Percentiles rank a stretch among this genome's conserved stretches.
Evolutionary conservation across 345 rosid genomes (phyloP).

Genomic region (Salix exigua): DNA sequence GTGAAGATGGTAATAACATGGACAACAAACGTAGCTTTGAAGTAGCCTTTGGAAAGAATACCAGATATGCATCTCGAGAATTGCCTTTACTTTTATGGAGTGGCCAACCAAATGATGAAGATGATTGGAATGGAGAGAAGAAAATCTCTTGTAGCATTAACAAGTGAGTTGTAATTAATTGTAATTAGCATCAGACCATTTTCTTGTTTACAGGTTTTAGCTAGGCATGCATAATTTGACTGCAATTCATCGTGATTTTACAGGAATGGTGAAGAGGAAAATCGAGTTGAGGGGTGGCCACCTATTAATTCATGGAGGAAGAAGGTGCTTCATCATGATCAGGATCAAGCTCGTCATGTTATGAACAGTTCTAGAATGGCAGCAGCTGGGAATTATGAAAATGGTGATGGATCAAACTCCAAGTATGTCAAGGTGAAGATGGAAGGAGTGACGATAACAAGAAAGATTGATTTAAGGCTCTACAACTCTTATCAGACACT

Average conservation of each 20-base stretch:
- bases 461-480: slow-evolving; percentile 53
- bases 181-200: not conserved
- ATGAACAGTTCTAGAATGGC: not conserved
- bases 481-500: slow-evolving; percentile 48
- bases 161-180: slow-evolving; percentile 29
- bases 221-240: too few relatives aligned
- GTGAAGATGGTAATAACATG: not conserved
- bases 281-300: slow-evolving; percentile 66
- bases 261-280: slow-evolving; percentile 30
- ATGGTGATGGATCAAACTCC: slow-evolving; percentile 21
- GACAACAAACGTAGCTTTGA: slow-evolving; percentile 32
- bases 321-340: slow-evolving; percentile 33
- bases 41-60: slow-evolving; percentile 22
- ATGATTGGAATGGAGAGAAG: slow-evolving; percentile 29
- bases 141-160: slow-evolving; percentile 25
- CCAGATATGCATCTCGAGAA: not conserved
- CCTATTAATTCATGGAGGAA: slow-evolving; percentile 66
- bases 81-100: slow-evolving; percentile 36
- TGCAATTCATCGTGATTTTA: not conserved
- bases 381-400: not conserved
- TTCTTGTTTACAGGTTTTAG: not conserved
- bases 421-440: slow-evolving; percentile 68
- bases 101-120: slow-evolving; percentile 55
- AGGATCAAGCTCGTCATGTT: slow-evolving; percentile 5
- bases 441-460: slow-evolving; percentile 64